Percentiles rank a stretch among this genome's conserved stretches.
Conservation (phyloP, 2,329 filamentous ascomycete species). For the Talaromyces sp. region DNA sequence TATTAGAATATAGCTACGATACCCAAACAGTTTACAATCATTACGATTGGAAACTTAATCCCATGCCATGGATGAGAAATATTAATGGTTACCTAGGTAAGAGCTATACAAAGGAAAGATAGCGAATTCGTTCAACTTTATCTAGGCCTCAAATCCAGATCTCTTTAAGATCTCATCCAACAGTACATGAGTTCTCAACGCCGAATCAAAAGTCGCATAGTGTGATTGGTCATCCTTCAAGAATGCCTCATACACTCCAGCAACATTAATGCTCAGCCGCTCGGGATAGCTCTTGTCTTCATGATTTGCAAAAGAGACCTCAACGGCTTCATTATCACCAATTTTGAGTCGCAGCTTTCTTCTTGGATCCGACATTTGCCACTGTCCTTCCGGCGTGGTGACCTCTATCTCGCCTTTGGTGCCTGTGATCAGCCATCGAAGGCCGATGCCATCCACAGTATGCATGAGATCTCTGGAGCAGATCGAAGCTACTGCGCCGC, state of each 20-base stretch:
- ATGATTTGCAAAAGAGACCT: background rate
- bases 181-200: slow-evolving; percentile 7
- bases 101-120: background rate
- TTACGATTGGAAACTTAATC: background rate
- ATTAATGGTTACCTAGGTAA: too few species aligned
- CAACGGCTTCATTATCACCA: slow-evolving; percentile 2
- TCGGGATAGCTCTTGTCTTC: slow-evolving; percentile 5
- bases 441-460: slow-evolving; percentile 8
- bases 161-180: slow-evolving; percentile 5
- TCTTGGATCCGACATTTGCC: slow-evolving; percentile 12
- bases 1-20: too few species aligned
- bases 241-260: slow-evolving; percentile 14
- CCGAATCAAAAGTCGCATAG: slow-evolving; percentile 12
- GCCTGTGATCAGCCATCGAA: slow-evolving; percentile 15
- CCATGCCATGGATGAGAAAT: background rate
- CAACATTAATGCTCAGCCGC: slow-evolving; percentile 4
- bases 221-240: background rate
- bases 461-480: background rate
- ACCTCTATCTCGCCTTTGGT: slow-evolving; percentile 16
- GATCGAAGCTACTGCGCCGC: slow-evolving; percentile 15
- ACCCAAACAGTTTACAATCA: background rate
- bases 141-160: background rate
- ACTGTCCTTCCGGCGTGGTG: slow-evolving; percentile 1
- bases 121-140: background rate
- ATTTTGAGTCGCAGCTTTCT: slow-evolving; percentile 5